Evolutionary conservation across 441 rosid species (phyloP).

Genomic region (Aquilaria agallochum): DNA sequence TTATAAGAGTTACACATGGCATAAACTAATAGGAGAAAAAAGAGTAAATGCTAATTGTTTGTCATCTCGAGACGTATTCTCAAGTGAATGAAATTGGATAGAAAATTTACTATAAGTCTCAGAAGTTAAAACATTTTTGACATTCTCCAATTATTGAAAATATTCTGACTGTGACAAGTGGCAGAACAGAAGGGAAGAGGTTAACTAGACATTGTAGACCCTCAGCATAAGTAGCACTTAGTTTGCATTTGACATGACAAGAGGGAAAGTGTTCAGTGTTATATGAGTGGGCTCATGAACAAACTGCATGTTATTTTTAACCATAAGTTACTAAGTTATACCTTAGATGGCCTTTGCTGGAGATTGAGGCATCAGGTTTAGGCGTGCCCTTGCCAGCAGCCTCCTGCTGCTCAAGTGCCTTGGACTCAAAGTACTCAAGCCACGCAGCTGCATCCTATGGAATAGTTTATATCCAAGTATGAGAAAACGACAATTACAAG

Average conservation of each 20-base stretch:
- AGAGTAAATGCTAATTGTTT: neutral
- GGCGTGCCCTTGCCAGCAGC: constrained; percentile 89
- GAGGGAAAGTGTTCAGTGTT: no score
- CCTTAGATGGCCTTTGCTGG: constrained; percentile 90
- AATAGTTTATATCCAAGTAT: constrained; percentile 14
- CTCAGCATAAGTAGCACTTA: no score
- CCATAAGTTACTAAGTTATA: constrained; percentile 16
- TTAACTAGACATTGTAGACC: no score
- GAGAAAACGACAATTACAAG: neutral
- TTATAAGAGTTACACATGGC: constrained; percentile 6
- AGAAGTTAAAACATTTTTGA: no score
- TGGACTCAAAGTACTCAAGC: constrained; percentile 85
- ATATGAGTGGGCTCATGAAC: neutral
- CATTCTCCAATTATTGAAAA: no score
- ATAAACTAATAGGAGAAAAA: neutral
- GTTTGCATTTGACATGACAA: no score
- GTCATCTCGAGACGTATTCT: no score
- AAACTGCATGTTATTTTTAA: constrained; percentile 1
- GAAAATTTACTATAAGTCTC: no score
- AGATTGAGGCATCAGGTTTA: constrained; percentile 80
- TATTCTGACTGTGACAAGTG: no score
- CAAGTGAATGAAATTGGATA: no score
- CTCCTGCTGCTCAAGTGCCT: constrained; percentile 83
- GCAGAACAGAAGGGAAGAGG: no score
- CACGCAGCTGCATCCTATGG: constrained; percentile 82